Base-by-base conservation (phyloP, 495 filamentous ascomycete species). In the Venustampulla echinocandica region DNA sequence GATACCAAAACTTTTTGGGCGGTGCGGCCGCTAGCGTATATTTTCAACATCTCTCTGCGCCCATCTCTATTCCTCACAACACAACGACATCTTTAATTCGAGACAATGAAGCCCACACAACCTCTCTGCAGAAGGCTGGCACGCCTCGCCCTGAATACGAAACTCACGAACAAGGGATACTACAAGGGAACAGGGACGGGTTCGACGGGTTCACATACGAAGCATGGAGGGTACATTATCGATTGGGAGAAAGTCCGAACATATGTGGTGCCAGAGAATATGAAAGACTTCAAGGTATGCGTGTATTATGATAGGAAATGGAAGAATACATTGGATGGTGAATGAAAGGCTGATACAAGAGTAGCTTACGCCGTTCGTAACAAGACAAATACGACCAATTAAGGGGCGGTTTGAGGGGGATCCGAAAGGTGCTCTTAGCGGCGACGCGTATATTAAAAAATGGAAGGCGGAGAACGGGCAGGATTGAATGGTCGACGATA, bases 161-260 rank as follows among this genome's bases (percentile, higher is more conserved):
- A 98, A 68, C 79, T 85, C 62, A 80, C 86, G 68, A 84, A 83
- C 61, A 87, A 89, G 62, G 92, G 87, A 40, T 98, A 81, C 76
- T 97, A 97, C 78, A 97, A 97, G 71, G 93, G 93, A 60, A 96
- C 79, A 49, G 74, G 90, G 18, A 79, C 85, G 0, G 93, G 93
- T 10, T 77, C 81, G 28, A 86, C 90, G 80, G 92, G 92, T 52
- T 63, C 69, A 24, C 90, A 95, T 65, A 89, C 86, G 15, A 87
- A 85, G 61, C 75, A 81, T 64, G 90, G 90, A 61, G 80, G 80
- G 24, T 98, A 88, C 63, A 61, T 80, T 7, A 80, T 95, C 55
- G 82, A 96, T 47, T 90, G 75, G 74, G 55, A 69, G 18, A 95
- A 92, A 65, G 87, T 95, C 49, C 83, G 92, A 60, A 94, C 87